A percentile compares a stretch with the other conserved stretches of the same genome.
These are phyloP conservation scores for Margaritispora aquatica DNA, from an alignment of 495 filamentous ascomycete species.

Conservation along the genomic window DNA sequence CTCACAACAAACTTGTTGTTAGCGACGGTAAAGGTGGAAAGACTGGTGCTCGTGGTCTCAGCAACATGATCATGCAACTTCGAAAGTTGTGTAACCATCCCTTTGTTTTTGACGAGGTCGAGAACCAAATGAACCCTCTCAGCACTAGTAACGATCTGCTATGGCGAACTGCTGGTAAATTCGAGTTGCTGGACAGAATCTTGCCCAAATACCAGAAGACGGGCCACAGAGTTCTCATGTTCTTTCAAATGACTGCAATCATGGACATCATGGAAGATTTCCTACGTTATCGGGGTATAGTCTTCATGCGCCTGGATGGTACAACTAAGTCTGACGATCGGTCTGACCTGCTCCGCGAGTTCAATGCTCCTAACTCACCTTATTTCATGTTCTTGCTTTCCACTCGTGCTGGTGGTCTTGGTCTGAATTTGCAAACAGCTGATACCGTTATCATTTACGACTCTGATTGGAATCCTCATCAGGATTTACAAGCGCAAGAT, in stretches of 20 bases:
- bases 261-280: conserved; percentile 99
- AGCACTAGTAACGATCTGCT: conserved; percentile 84
- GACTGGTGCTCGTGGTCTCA: conserved; percentile 88
- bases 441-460: conserved; percentile 99
- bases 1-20: conserved; percentile 86
- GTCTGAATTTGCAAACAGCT: conserved; percentile 92
- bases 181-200: conserved; percentile 88
- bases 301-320: conserved; percentile 89
- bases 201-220: conserved; percentile 86
- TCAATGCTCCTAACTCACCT: conserved; percentile 83
- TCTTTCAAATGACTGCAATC: conserved; percentile 99
- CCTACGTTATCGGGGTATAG: conserved; percentile 70
- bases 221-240: conserved; percentile 93
- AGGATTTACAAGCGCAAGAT: conserved; percentile 98
- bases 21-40: conserved; percentile 94
- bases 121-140: conserved; percentile 93
- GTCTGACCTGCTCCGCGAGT: conserved; percentile 78
- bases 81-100: conserved; percentile 99
- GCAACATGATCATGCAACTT: conserved; percentile 99
- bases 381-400: conserved; percentile 98
- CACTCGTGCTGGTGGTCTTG: conserved; percentile 96
- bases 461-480: conserved; percentile 99
- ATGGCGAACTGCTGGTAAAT: conserved; percentile 96
- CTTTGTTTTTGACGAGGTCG: conserved; percentile 96
- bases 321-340: conserved; percentile 97